A percentile compares a stretch with the other conserved stretches of the same genome.
Evolutionary conservation across 2,329 filamentous ascomycete genomes (phyloP).

Genomic region (Aspergillus sp.): DNA sequence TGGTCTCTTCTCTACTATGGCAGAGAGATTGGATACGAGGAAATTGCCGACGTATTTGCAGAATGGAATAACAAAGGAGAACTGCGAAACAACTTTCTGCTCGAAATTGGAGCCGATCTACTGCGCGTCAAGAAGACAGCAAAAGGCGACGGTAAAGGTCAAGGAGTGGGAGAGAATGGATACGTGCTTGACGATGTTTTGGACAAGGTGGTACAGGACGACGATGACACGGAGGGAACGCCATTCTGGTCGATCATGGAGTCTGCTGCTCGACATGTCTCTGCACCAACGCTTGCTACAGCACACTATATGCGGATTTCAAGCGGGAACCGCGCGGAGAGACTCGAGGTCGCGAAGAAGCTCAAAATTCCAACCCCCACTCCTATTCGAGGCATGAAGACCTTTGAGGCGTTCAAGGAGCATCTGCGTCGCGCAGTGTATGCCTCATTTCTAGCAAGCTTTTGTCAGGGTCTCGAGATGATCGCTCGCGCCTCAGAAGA

Average conservation of each 20-base stretch:
- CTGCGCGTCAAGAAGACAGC: conserved; percentile 52
- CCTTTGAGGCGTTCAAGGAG: conserved; percentile 52
- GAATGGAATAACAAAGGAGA: conserved; percentile 62
- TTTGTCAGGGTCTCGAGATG: conserved; percentile 65
- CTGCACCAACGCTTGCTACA: conserved; percentile 62
- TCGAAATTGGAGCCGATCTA: conserved; percentile 64
- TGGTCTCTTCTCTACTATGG: conserved; percentile 63
- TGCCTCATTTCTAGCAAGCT: conserved; percentile 60
- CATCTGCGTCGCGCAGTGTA: conserved; percentile 63
- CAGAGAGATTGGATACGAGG: conserved; percentile 58
- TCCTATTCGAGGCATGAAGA: conserved; percentile 29
- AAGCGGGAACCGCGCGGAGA: conserved; percentile 60
- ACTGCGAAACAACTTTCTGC: conserved; percentile 60
- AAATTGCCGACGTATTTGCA: conserved; percentile 60
- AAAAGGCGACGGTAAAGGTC: conserved; percentile 32
- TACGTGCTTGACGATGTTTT: conserved; percentile 62
- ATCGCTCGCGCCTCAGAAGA: conserved; percentile 59
- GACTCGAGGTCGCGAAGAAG: conserved; percentile 53
- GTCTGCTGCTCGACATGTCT: conserved; percentile 61
- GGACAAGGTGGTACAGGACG: conserved; percentile 71
- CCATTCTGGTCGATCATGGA: conserved; percentile 66
- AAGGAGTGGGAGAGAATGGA: conserved; percentile 34
- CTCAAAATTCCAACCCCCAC: conserved; percentile 43
- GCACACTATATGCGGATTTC: conserved; percentile 65
- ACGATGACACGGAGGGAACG: conserved; percentile 65